A percentile compares a stretch with the other conserved stretches of the same genome.
These are phyloP conservation scores for Diplodia mutila DNA, from an alignment of 2,329 filamentous ascomycete genomes.

Conservation along the genomic window DNA sequence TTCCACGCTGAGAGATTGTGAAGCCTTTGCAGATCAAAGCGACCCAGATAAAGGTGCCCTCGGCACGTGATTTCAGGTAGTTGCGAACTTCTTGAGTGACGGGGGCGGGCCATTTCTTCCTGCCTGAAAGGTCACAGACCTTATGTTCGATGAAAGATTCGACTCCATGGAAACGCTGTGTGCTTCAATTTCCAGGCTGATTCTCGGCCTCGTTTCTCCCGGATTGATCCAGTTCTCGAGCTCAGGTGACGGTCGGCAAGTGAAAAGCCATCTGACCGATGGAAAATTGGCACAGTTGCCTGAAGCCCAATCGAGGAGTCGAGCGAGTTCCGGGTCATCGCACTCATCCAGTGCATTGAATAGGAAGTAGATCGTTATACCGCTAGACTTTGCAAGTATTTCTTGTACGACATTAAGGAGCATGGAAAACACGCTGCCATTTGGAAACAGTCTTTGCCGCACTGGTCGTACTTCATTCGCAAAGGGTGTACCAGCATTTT, in stretches of 20 bases:
- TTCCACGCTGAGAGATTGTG: conserved; percentile 38
- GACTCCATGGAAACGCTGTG: conserved; percentile 41
- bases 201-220: conserved; percentile 30
- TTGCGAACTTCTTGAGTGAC: neutral
- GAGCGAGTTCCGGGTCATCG: conserved; percentile 26
- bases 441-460: conserved; percentile 23
- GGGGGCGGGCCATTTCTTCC: conserved; percentile 30
- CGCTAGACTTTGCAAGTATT: conserved; percentile 27
- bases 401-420: conserved; percentile 32
- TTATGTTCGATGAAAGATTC: conserved; percentile 42
- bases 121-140: conserved; percentile 36
- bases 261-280: neutral
- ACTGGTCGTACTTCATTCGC: conserved; percentile 27
- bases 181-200: conserved; percentile 44
- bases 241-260: neutral
- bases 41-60: conserved; percentile 52
- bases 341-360: conserved; percentile 40
- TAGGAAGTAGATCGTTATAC: conserved; percentile 31
- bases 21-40: conserved; percentile 41
- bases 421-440: conserved; percentile 28
- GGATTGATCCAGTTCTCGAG: conserved; percentile 31
- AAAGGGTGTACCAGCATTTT: conserved; percentile 30
- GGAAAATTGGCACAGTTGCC: neutral
- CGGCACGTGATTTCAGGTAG: conserved; percentile 39
- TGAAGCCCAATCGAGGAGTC: neutral